Conservation (phyloP, 2,329 filamentous ascomycete genomes). For the Aureobasidium pullulans region DNA sequence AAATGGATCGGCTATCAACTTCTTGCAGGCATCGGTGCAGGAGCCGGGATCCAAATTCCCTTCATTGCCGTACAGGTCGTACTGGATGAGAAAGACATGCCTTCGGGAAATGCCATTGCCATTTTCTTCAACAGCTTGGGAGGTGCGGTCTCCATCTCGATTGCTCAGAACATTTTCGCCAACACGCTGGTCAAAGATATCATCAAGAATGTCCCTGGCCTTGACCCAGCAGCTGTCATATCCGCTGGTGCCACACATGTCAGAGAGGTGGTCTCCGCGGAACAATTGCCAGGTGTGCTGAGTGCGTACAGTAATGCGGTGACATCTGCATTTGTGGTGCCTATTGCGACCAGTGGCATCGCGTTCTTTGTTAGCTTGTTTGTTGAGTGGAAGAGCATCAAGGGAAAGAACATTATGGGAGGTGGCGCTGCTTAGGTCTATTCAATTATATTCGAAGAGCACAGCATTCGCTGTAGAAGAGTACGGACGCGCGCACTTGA, state of each 20-base stretch:
- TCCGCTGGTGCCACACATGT: conserved; percentile 38
- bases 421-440: background rate
- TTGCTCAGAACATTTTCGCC: conserved; percentile 34
- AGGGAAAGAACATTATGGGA: conserved; percentile 40
- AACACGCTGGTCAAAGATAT: conserved; percentile 54
- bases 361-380: conserved; percentile 47
- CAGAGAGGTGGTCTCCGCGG: conserved; percentile 28
- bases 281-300: conserved; percentile 46
- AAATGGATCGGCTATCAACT: conserved; percentile 51
- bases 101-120: conserved; percentile 25
- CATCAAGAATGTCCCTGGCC: conserved; percentile 31
- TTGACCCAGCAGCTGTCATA: conserved; percentile 33
- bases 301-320: conserved; percentile 58
- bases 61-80: conserved; percentile 39
- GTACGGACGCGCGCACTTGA: too few relatives aligned
- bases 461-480: too few relatives aligned
- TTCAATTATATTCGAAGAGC: background rate
- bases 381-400: conserved; percentile 59
- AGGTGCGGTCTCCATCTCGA: conserved; percentile 25
- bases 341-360: conserved; percentile 46
- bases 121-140: conserved; percentile 28
- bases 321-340: conserved; percentile 53
- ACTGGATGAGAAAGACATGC: conserved; percentile 44
- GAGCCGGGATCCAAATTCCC: conserved; percentile 42
- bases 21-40: conserved; percentile 41